Evolutionary conservation across 345 rosid species (phyloP).

Genomic region (Gossypium sturtianum): DNA sequence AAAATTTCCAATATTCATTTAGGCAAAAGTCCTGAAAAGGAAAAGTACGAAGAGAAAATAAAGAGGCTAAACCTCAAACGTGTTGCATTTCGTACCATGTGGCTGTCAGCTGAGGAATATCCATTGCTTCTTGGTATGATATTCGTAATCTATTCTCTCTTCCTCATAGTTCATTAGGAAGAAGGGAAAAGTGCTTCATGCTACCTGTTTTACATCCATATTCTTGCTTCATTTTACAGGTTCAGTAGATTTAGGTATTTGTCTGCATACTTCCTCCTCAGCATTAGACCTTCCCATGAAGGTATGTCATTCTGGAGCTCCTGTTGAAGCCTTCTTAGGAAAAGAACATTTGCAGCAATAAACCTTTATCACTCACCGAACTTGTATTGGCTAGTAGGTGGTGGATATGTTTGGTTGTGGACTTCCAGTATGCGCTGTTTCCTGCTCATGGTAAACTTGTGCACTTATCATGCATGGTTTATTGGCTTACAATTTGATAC

Average conservation of each 20-base stretch:
- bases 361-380: neutral
- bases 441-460: constrained; percentile 75
- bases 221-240: constrained; percentile 33
- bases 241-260: constrained; percentile 90
- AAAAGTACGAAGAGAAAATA: constrained; percentile 80
- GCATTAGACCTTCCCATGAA: constrained; percentile 98
- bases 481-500: neutral
- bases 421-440: constrained; percentile 88
- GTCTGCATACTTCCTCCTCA: constrained; percentile 96
- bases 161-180: neutral
- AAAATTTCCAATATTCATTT: constrained; percentile 14
- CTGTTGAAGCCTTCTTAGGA: neutral
- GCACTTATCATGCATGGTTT: neutral
- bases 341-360: neutral
- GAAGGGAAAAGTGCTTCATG: neutral
- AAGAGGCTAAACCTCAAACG: constrained; percentile 22
- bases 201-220: constrained; percentile 25
- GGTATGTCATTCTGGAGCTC: constrained; percentile 27
- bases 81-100: constrained; percentile 93
- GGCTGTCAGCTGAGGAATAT: constrained; percentile 94
- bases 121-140: constrained; percentile 75
- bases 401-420: constrained; percentile 99
- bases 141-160: neutral
- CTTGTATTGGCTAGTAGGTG: constrained; percentile 43
- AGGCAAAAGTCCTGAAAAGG: constrained; percentile 97